Conservation (phyloP, 2,329 filamentous ascomycete genomes). For the Aureobasidium melanogenum region DNA sequence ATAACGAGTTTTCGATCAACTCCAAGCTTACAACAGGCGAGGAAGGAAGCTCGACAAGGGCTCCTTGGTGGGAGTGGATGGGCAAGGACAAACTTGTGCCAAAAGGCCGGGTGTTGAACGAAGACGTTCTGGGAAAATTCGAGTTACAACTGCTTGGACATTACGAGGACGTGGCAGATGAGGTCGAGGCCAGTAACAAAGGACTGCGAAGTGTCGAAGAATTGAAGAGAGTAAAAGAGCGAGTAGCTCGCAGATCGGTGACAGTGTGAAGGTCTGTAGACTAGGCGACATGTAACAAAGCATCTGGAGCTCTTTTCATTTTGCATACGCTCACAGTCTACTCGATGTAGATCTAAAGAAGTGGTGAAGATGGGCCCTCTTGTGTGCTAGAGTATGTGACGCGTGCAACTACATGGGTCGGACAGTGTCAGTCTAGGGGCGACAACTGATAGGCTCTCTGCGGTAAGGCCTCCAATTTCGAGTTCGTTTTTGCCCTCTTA, state of each 20-base stretch:
- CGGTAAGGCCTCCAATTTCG: too few species aligned
- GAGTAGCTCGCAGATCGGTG: conserved; percentile 2
- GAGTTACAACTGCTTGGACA: conserved; percentile 13
- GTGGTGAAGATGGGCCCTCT: too few species aligned
- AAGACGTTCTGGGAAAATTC: conserved; percentile 14
- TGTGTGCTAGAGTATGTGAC: too few species aligned
- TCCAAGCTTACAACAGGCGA: not conserved
- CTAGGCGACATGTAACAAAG: too few species aligned
- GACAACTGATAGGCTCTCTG: too few species aligned
- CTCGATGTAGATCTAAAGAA: too few species aligned
- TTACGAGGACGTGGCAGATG: conserved; percentile 10
- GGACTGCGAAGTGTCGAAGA: conserved; percentile 10
- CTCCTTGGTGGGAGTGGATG: conserved; percentile 13
- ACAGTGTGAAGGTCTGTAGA: not conserved
- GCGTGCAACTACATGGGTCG: too few species aligned
- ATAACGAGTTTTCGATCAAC: conserved; percentile 14
- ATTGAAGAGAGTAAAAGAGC: conserved; percentile 5
- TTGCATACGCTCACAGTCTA: too few species aligned
- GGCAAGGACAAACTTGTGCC: conserved; percentile 2
- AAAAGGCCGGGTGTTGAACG: not conserved
- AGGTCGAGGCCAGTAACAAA: conserved; percentile 12
- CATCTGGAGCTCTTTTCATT: not conserved
- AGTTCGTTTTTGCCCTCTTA: too few species aligned
- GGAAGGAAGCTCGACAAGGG: not conserved
- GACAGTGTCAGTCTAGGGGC: too few species aligned